Evolutionary conservation across 345 rosid species (phyloP).

Genomic region (Kandelia obovata): DNA sequence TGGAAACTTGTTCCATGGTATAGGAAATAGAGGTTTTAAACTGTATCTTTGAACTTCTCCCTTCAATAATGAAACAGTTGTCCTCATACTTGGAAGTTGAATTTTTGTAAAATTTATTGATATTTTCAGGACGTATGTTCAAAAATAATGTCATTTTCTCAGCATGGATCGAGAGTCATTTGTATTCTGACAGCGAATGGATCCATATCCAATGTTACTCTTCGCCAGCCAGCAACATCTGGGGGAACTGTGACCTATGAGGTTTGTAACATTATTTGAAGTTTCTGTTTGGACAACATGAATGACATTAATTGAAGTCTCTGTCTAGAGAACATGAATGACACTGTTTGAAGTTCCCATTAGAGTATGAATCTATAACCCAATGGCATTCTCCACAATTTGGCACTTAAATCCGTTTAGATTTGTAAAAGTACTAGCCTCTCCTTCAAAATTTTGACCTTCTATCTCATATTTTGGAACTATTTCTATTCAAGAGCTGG

Average conservation of each 20-base stretch:
- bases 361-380: background rate
- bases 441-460: background rate
- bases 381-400: background rate
- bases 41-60: background rate
- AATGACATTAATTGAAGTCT: background rate
- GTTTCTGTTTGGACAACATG: background rate
- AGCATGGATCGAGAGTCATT: conserved; percentile 57
- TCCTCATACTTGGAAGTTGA: background rate
- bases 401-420: background rate
- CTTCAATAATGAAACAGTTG: background rate
- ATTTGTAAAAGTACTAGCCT: no score
- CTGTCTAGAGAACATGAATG: no score
- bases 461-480: no score
- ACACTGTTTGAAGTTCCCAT: no score
- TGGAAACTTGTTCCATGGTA: background rate
- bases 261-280: conserved; percentile 38
- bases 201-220: conserved; percentile 71
- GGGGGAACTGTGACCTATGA: conserved; percentile 81
- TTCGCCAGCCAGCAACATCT: conserved; percentile 61
- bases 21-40: background rate
- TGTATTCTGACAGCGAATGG: conserved; percentile 73
- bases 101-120: background rate
- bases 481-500: no score
- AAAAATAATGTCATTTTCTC: conserved; percentile 67
- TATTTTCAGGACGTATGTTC: conserved; percentile 56